These are phyloP conservation scores for Diutina neorugosa DNA, from an alignment of 1,139 yeast species.

Conservation along the genomic window DNA sequence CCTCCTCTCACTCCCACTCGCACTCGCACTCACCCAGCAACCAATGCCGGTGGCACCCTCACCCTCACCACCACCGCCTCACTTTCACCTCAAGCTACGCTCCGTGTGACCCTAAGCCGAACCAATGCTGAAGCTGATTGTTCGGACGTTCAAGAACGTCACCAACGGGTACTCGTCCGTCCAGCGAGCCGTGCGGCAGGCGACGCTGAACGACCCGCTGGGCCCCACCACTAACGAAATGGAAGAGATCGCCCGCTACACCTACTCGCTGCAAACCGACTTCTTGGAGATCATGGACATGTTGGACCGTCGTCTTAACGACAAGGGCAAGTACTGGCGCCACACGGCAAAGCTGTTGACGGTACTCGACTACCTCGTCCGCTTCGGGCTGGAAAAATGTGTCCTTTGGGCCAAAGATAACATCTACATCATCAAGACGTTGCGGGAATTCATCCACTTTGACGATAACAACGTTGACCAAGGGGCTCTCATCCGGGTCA, in stretches of 20 bases:
- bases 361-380: conserved; percentile 76
- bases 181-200: conserved; percentile 82
- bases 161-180: conserved; percentile 85
- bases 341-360: conserved; percentile 90
- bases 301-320: conserved; percentile 86
- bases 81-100: background rate
- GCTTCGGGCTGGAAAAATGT: conserved; percentile 83
- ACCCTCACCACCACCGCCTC: background rate
- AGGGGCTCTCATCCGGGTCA: conserved; percentile 81
- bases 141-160: conserved; percentile 84
- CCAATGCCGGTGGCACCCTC: background rate
- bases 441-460: conserved; percentile 78
- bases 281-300: conserved; percentile 91
- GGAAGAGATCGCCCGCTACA: conserved; percentile 72
- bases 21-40: no score
- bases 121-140: conserved; percentile 56
- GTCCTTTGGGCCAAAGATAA: conserved; percentile 93
- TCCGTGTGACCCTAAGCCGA: background rate
- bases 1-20: no score
- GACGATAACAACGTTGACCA: conserved; percentile 80
- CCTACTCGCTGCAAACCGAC: conserved; percentile 62
- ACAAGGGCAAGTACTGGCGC: conserved; percentile 96
- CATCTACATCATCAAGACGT: conserved; percentile 76
- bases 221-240: conserved; percentile 78
- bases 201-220: conserved; percentile 81